Percentiles rank a stretch among this genome's conserved stretches.
These are phyloP conservation scores for Pichia deserticola DNA, from an alignment of 805 yeast species.

Conservation along the genomic window DNA sequence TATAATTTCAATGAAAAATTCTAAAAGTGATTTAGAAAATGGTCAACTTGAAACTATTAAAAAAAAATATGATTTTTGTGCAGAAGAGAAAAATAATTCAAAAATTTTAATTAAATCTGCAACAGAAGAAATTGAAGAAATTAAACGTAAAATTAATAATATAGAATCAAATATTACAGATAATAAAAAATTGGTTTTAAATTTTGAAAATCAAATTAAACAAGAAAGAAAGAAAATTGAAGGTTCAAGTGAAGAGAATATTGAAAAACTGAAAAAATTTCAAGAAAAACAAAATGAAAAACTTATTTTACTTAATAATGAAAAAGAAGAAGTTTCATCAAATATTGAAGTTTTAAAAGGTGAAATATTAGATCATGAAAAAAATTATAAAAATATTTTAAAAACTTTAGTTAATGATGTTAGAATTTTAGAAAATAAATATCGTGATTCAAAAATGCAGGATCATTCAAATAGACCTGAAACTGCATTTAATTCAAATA, in stretches of 20 bases:
- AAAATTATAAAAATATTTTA: not conserved
- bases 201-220: slow-evolving; percentile 15
- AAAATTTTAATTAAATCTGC: slow-evolving; percentile 10
- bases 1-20: slow-evolving; percentile 7
- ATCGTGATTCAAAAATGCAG: slow-evolving; percentile 2
- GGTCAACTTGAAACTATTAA: slow-evolving; percentile 5
- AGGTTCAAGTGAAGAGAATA: slow-evolving; percentile 37
- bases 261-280: slow-evolving; percentile 24
- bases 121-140: slow-evolving; percentile 11
- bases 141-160: slow-evolving; percentile 1
- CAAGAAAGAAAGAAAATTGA: slow-evolving; percentile 35
- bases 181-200: slow-evolving; percentile 1
- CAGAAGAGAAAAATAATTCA: not conserved
- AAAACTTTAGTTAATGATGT: not conserved
- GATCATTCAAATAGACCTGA: slow-evolving; percentile 16
- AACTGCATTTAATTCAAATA: slow-evolving; percentile 45
- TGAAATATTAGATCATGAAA: slow-evolving; percentile 19
- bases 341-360: slow-evolving; percentile 8
- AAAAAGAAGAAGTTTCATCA: slow-evolving; percentile 11
- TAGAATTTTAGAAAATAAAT: slow-evolving; percentile 3
- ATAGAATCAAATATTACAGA: slow-evolving; percentile 12
- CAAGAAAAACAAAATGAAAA: slow-evolving; percentile 15
- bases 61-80: not conserved
- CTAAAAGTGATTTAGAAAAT: slow-evolving; percentile 7
- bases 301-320: slow-evolving; percentile 5